Evolutionary conservation across 345 rosid species (phyloP).

Genomic region (Lepidium africanum): DNA sequence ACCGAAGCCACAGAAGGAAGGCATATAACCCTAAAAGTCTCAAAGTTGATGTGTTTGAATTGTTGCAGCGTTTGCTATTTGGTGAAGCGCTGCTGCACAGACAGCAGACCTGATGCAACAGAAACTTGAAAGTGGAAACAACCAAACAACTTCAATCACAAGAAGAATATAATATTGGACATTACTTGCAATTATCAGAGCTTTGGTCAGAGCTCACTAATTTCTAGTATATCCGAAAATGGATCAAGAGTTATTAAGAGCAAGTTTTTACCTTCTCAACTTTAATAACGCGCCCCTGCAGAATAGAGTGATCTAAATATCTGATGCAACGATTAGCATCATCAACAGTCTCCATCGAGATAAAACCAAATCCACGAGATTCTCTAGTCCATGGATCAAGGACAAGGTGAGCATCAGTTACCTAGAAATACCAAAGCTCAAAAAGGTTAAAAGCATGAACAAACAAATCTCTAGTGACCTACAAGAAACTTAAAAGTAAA

Average conservation of each 20-base stretch:
- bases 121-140: slow-evolving; percentile 69
- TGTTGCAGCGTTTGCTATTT: slow-evolving; percentile 57
- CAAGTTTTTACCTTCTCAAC: slow-evolving; percentile 73
- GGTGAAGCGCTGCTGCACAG: slow-evolving; percentile 94
- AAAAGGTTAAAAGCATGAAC: background rate
- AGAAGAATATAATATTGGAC: background rate
- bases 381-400: slow-evolving; percentile 95
- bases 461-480: background rate
- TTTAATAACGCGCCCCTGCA: slow-evolving; percentile 75
- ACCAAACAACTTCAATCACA: slow-evolving; percentile 47
- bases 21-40: slow-evolving; percentile 84
- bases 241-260: background rate
- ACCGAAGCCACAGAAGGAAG: slow-evolving; percentile 1
- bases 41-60: slow-evolving; percentile 63
- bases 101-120: slow-evolving; percentile 97
- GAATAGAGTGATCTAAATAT: slow-evolving; percentile 61
- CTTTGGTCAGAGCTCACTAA: background rate
- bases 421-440: slow-evolving; percentile 32
- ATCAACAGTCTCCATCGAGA: slow-evolving; percentile 53
- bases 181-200: background rate
- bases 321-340: slow-evolving; percentile 82
- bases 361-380: slow-evolving; percentile 91
- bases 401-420: slow-evolving; percentile 80
- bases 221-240: background rate
- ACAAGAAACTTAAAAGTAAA: background rate